Percentiles rank a stretch among this genome's conserved stretches.
These are phyloP conservation scores for Plectranthus barbatus DNA, from an alignment of 257 asterid genomes.

Conservation along the genomic window DNA sequence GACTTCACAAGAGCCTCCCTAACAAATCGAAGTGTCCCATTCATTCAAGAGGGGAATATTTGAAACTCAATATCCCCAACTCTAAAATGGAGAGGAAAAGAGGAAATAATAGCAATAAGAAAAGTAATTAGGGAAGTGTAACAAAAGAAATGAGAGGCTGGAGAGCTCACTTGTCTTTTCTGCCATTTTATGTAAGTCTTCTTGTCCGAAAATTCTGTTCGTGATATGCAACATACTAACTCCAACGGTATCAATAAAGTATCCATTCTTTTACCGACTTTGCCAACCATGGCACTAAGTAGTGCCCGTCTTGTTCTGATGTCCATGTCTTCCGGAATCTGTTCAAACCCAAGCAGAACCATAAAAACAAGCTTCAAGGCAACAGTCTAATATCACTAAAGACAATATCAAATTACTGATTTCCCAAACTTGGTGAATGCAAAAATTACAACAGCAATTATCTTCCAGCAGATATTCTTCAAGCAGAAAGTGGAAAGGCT, in stretches of 20 bases:
- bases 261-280: conserved; percentile 97
- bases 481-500: neutral
- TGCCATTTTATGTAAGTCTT: conserved; percentile 94
- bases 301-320: conserved; percentile 84
- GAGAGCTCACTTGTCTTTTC: conserved; percentile 84
- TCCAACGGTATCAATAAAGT: conserved; percentile 85
- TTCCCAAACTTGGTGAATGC: neutral
- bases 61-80: conserved; percentile 1
- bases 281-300: conserved; percentile 91
- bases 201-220: conserved; percentile 90
- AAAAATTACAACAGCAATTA: neutral
- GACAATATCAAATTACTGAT: neutral
- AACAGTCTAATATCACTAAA: too few relatives aligned
- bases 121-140: neutral
- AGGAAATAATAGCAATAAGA: neutral
- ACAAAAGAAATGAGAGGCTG: conserved; percentile 16
- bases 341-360: conserved; percentile 20
- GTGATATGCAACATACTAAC: conserved; percentile 84
- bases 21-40: neutral
- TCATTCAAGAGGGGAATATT: conserved; percentile 5
- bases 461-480: neutral
- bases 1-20: conserved; percentile 2
- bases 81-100: neutral
- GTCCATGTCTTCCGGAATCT: conserved; percentile 93
- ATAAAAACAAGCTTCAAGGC: neutral